A percentile compares a stretch with the other conserved stretches of the same genome.
Conservation (phyloP, 1,284 basidiomycete genomes). For the Bjerkandera adusta region DNA sequence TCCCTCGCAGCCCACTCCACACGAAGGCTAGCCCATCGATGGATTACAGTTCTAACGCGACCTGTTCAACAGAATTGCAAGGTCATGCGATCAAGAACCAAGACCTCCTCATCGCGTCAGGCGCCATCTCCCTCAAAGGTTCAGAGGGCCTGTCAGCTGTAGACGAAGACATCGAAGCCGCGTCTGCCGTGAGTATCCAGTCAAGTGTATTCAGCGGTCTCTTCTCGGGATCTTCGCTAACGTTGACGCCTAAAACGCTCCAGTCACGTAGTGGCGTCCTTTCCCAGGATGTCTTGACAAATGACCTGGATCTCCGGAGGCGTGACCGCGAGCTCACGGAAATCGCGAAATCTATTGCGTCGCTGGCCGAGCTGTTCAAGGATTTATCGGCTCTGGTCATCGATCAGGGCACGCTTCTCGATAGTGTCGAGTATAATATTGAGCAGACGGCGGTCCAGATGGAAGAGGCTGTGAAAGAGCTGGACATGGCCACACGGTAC, state of each 20-base stretch:
- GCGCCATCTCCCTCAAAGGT: conserved; percentile 78
- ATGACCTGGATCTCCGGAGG: conserved; percentile 52
- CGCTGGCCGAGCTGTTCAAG: conserved; percentile 94
- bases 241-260: conserved; percentile 16
- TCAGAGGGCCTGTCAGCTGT: conserved; percentile 78
- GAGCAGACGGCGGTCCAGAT: conserved; percentile 86
- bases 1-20: conserved; percentile 19
- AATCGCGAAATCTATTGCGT: conserved; percentile 90
- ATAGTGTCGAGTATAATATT: conserved; percentile 97
- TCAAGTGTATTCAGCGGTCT: conserved; percentile 15
- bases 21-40: conserved; percentile 1
- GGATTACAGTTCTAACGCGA: conserved; percentile 15
- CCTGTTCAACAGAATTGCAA: conserved; percentile 66
- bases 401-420: conserved; percentile 96
- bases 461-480: conserved; percentile 81
- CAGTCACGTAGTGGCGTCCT: conserved; percentile 38
- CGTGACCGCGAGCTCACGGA: conserved; percentile 83
- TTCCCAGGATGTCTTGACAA: conserved; percentile 38
- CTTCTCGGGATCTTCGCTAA: conserved; percentile 23
- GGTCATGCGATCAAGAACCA: conserved; percentile 95
- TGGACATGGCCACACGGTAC: conserved; percentile 79
- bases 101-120: conserved; percentile 84
- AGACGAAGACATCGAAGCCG: conserved; percentile 83
- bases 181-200: conserved; percentile 51
- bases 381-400: conserved; percentile 93